A percentile compares a stretch with the other conserved stretches of the same genome.
phyloP scores from a whole-genome alignment of 441 rosid genomes.

The Erodium chrysanthum region DNA sequence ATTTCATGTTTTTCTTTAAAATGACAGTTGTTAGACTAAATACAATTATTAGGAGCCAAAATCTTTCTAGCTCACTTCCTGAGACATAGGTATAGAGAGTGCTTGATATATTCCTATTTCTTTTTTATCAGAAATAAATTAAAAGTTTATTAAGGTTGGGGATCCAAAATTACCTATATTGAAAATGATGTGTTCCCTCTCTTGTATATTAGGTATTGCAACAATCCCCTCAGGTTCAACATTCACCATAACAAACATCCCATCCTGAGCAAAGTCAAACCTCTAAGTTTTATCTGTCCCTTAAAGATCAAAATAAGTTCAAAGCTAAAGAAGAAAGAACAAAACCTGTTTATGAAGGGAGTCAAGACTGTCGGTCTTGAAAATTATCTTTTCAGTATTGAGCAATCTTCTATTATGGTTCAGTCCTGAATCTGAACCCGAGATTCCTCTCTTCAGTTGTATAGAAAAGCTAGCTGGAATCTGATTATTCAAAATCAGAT shows the following conservation, averaged over 20 bases:
- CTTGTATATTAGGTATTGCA: constrained; percentile 47
- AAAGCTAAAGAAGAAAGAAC: constrained; percentile 13
- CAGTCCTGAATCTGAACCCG: constrained; percentile 22
- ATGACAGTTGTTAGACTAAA: background rate
- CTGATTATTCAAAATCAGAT: constrained; percentile 21
- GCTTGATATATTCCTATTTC: background rate
- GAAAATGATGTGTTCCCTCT: constrained; percentile 49
- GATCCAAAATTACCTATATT: constrained; percentile 51
- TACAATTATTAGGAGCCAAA: background rate
- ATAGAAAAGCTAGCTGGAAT: constrained; percentile 61
- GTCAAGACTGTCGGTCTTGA: constrained; percentile 44
- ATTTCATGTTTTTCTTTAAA: background rate
- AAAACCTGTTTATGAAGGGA: constrained; percentile 37
- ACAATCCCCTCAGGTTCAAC: constrained; percentile 84
- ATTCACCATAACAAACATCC: constrained; percentile 43
- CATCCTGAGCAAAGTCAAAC: constrained; percentile 31
- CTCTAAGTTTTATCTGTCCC: constrained; percentile 6
- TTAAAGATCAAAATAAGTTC: constrained; percentile 1
- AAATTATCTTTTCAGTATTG: constrained; percentile 69
- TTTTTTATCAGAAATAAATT: background rate
- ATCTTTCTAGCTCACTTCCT: background rate
- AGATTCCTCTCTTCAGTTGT: constrained; percentile 40
- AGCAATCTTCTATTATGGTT: constrained; percentile 45
- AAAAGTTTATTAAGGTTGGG: too few relatives aligned
- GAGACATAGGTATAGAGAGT: background rate